phyloP scores from a whole-genome alignment of 2,329 filamentous ascomycete species.

The Exophiala aquamarina region DNA sequence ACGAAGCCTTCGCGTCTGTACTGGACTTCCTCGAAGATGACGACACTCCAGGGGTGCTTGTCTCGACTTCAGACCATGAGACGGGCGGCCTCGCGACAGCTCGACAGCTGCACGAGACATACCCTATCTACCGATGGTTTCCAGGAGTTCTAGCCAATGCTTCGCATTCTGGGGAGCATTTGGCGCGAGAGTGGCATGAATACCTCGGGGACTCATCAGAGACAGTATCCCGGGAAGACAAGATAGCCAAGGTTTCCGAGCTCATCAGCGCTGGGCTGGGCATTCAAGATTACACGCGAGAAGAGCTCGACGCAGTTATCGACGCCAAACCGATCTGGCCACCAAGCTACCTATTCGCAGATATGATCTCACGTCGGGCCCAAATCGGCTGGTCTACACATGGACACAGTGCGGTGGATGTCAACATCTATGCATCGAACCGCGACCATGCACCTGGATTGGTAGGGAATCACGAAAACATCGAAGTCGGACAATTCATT shows the following conservation, averaged over 20 bases:
- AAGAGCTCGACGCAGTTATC: constrained; percentile 69
- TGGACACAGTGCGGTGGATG: constrained; percentile 89
- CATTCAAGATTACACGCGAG: constrained; percentile 68
- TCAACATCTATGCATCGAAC: constrained; percentile 90
- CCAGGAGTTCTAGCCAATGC: constrained; percentile 79
- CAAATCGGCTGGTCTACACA: constrained; percentile 94
- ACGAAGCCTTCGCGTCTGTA: constrained; percentile 78
- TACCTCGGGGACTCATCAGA: constrained; percentile 50
- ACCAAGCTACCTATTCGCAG: constrained; percentile 65
- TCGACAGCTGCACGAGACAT: constrained; percentile 64
- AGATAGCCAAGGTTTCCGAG: constrained; percentile 33
- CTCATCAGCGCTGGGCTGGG: constrained; percentile 72
- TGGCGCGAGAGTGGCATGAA: constrained; percentile 61
- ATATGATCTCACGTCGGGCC: constrained; percentile 85
- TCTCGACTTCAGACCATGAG: constrained; percentile 93
- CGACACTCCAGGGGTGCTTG: constrained; percentile 69
- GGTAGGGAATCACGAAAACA: constrained; percentile 91
- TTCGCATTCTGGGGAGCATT: constrained; percentile 70
- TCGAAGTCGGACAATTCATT: constrained; percentile 81
- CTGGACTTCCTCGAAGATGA: constrained; percentile 79
- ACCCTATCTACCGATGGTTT: constrained; percentile 76
- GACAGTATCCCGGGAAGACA: constrained; percentile 17
- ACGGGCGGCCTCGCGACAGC: constrained; percentile 86
- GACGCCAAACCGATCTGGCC: constrained; percentile 55
- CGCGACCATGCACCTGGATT: constrained; percentile 62